Conservation (phyloP, 352 stramenopile genomes). For the Globisporangium abappressorium region DNA sequence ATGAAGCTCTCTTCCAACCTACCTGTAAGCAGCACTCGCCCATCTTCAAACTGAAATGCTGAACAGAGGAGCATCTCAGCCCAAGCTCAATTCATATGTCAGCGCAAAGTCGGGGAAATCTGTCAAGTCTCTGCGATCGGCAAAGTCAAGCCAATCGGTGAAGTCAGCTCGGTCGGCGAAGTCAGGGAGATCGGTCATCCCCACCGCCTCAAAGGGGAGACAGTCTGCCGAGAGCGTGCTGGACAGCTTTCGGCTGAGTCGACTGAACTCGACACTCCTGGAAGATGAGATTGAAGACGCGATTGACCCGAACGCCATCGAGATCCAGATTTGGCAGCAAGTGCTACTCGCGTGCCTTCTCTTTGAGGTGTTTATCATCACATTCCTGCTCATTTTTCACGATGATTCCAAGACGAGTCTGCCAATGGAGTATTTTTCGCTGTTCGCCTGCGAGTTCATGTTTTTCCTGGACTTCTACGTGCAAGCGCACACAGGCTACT, state of each 20-base stretch:
- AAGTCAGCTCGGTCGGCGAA: not conserved
- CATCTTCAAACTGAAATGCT: not conserved
- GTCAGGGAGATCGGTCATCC: not conserved
- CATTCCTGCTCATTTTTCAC: slow-evolving; percentile 53
- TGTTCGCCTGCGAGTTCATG: slow-evolving; percentile 27
- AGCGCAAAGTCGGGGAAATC: slow-evolving; percentile 1
- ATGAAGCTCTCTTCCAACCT: not conserved
- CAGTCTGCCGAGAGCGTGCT: slow-evolving; percentile 14
- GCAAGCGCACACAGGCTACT: slow-evolving; percentile 57
- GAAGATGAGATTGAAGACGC: slow-evolving; percentile 24
- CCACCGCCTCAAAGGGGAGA: not conserved
- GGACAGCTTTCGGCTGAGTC: slow-evolving; percentile 11
- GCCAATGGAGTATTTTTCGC: not conserved
- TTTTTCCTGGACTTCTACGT: slow-evolving; percentile 57
- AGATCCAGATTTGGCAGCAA: slow-evolving; percentile 54
- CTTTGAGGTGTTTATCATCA: slow-evolving; percentile 47
- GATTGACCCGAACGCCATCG: slow-evolving; percentile 36
- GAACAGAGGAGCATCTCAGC: not conserved
- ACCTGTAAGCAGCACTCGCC: not conserved
- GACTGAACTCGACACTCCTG: slow-evolving; percentile 7
- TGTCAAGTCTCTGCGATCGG: not conserved
- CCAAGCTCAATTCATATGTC: not conserved
- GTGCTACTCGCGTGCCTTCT: slow-evolving; percentile 34
- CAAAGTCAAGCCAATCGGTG: not conserved
- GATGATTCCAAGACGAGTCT: not conserved